Base-by-base conservation (phyloP, 345 rosid genomes). In the Lepidium sativum region DNA sequence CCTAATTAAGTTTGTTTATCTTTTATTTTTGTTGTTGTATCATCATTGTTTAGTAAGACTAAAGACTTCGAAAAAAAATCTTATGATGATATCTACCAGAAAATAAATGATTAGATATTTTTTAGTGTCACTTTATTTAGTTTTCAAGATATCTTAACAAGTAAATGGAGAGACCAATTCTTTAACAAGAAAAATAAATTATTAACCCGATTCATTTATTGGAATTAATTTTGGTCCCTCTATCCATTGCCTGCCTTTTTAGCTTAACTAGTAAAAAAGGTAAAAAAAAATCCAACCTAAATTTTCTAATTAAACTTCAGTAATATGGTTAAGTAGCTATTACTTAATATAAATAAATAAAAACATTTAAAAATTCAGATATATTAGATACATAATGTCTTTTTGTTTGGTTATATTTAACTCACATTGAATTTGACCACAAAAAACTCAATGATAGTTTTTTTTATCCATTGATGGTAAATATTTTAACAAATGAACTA, bases 71-170 rank as follows among this genome's bases (percentile, higher is more conserved):
- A 48, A 71, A 40, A 2, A 55, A 56, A 29, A 48, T 56, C 53
- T 71, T 55, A 71, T 71, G 70, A 71, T 71, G 44, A 42, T 71
- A 56, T 56, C 60, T 71, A 71, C 65, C 75, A 48, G 53, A 63
- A 18, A 20, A 54, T 11, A 54, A 54, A 63, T 63, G 70, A 55
- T 71, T 70, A 54, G 11, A 62, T 16, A 33, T 45, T 9, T 54
- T 25, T 63, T 14, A 38, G 20, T 48, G 38, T 12, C 33, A 48
- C 16, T 48, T 12, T 23, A 12, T 56, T 25, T 38, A 5, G 39
- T 54, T 39, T 44, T 53, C 35, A 53, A 62, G 69, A 63, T 37
- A 54, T 20, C 27, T 17, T 70, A 70, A 42, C 60, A 60, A 42
- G 39, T 34, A 55, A 42, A 60, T 51, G 20, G n/a, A n/a, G n/a